A percentile compares a stretch with the other conserved stretches of the same genome.
Evolutionary conservation across 192 early-diverging fungal genomes (phyloP).

Genomic region (Backusella tarrabulga): DNA sequence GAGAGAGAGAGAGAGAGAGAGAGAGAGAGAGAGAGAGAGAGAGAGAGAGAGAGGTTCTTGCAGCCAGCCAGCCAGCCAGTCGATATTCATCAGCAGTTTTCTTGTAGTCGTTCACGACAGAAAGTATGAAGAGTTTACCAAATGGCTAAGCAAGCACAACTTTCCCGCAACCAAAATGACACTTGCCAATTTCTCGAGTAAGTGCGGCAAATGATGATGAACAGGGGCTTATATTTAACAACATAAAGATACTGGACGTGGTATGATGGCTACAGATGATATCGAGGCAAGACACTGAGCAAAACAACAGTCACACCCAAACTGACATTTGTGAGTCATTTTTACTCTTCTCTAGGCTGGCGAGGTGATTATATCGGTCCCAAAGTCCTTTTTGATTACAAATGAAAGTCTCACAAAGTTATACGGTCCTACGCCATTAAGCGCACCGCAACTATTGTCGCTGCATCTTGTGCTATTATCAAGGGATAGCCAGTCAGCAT

Average conservation of each 20-base stretch:
- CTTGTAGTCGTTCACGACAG: slow-evolving; percentile 43
- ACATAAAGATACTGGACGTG: slow-evolving; percentile 50
- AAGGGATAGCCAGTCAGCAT: slow-evolving; percentile 37
- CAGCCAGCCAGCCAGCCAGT: neutral
- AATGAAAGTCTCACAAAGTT: slow-evolving; percentile 31
- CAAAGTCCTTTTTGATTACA: slow-evolving; percentile 47
- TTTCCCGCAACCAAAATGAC: slow-evolving; percentile 55
- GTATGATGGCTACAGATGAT: slow-evolving; percentile 56
- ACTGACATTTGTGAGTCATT: neutral
- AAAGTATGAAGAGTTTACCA: slow-evolving; percentile 44
- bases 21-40: too few species aligned
- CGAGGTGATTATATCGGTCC: slow-evolving; percentile 53
- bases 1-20: too few species aligned
- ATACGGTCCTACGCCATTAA: slow-evolving; percentile 39
- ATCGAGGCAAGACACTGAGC: slow-evolving; percentile 40
- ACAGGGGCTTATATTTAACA: neutral
- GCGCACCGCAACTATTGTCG: slow-evolving; percentile 48
- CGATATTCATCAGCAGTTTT: neutral
- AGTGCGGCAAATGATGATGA: neutral
- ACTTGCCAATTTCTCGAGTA: slow-evolving; percentile 51
- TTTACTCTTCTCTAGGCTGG: slow-evolving; percentile 38
- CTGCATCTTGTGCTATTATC: slow-evolving; percentile 43
- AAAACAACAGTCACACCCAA: neutral
- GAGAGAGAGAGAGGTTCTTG: neutral
- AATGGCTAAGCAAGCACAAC: slow-evolving; percentile 45